Evolutionary conservation across 192 early-diverging fungal species (phyloP), one percentile per base, ranked within the genome.

Genomic region (Entrophospora sp.): DNA sequence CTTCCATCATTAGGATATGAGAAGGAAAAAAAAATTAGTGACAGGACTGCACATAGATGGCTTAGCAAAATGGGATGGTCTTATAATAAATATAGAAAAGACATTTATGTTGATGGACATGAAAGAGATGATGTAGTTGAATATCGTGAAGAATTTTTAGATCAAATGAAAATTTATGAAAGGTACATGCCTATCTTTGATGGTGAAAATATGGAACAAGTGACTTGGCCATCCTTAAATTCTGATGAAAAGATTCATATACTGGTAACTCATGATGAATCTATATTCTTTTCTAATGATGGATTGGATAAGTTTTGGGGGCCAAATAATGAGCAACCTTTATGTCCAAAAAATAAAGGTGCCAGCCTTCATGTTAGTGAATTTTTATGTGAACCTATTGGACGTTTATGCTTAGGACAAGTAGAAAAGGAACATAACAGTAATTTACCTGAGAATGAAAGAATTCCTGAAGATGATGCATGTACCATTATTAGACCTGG

Each of bases 221-320:
- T 14, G 30, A 58, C 24, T 37, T 8, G 35, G 12, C 36, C 35
- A 10, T 16, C 18, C 13, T 43, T 43, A 40, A 28, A 59, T 40
- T 22, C 10, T 27, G 20, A 58, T 40, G 16, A 58, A 20, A 42
- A 42, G 40, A 5, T 24, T 6, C 5, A 37, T 9, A 58, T 58
- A 37, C 27, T 58, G 3, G 35, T 58, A n/a, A 58, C 56, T 27
- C 56, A 58, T 38, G 56, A 58, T 58, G 56, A 58, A 12, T 38
- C 34, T 37, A 40, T 58, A 28, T 58, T 58, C 30, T 58, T 7
- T 22, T 18, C 56, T 12, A 28, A 58, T 40, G 35, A 58, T 38
- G 18, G 35, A 25, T 28, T 20, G 20, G 2, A n/a, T 12, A 25
- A 20, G 8, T 18, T 61, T 16, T 72, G 64, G 65, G 32, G 46